A percentile compares a stretch with the other conserved stretches of the same genome.
Evolutionary conservation across 345 rosid species (phyloP).

Genomic region (Geranium rotundifolium): DNA sequence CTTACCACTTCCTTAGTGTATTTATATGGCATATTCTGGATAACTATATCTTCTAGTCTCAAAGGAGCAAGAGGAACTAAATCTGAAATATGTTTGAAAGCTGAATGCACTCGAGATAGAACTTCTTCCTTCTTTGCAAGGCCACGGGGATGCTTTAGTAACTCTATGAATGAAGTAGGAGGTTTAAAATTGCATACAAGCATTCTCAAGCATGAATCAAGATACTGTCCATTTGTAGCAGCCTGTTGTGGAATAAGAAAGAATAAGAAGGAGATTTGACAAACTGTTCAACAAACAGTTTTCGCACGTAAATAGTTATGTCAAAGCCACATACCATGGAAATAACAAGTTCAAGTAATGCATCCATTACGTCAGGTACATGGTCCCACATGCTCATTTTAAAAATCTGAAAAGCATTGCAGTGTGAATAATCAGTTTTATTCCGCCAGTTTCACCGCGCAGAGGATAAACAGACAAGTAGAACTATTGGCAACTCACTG

Average conservation of each 20-base stretch:
- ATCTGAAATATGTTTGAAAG: conserved; percentile 41
- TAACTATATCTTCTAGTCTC: conserved; percentile 41
- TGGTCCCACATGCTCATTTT: conserved; percentile 69
- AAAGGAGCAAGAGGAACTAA: conserved; percentile 71
- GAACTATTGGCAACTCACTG: conserved; percentile 33
- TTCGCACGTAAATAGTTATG: background rate
- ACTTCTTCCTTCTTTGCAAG: conserved; percentile 45
- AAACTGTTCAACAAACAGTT: background rate
- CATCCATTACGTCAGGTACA: conserved; percentile 55
- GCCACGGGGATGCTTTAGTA: conserved; percentile 29
- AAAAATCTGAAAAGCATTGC: conserved; percentile 38
- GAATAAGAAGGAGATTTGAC: background rate
- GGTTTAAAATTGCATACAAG: conserved; percentile 60
- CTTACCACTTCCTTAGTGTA: conserved; percentile 26
- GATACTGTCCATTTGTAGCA: conserved; percentile 49
- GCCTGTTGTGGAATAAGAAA: conserved; percentile 33
- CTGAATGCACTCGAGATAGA: conserved; percentile 57
- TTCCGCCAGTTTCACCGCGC: background rate
- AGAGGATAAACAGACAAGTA: background rate
- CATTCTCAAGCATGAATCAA: conserved; percentile 58
- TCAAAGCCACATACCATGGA: conserved; percentile 42
- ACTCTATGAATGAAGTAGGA: conserved; percentile 29
- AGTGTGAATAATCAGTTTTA: conserved; percentile 4
- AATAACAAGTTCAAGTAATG: conserved; percentile 46
- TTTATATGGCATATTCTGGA: conserved; percentile 44